phyloP scores from a whole-genome alignment of 2,329 filamentous ascomycete species.

The Fusarium pseudocircinatum region DNA sequence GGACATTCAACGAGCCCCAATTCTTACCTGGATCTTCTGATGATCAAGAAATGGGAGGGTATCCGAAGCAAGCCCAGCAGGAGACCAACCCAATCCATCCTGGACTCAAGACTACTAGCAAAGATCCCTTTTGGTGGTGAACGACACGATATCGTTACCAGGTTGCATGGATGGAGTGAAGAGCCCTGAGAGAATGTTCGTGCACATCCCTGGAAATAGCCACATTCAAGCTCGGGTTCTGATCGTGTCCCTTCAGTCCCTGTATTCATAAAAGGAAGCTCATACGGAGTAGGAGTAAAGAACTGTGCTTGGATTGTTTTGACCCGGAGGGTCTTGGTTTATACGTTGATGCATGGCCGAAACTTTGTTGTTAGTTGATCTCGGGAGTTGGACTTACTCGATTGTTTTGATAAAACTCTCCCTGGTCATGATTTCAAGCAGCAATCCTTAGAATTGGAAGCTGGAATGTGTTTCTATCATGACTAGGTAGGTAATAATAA shows the following conservation, averaged over 20 bases:
- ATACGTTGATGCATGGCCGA: background rate
- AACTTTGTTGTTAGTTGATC: background rate
- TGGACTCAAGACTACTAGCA: slow-evolving; percentile 2
- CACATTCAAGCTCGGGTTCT: background rate
- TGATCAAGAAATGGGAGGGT: background rate
- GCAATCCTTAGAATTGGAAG: background rate
- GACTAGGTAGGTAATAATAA: background rate
- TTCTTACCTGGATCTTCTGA: background rate
- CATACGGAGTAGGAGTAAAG: background rate
- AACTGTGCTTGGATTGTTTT: background rate
- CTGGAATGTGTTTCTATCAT: background rate
- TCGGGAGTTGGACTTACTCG: background rate
- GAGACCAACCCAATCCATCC: background rate
- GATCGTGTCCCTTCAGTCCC: too few species aligned
- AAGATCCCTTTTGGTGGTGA: slow-evolving; percentile 13
- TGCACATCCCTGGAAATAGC: background rate
- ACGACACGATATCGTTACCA: background rate
- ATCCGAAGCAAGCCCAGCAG: background rate
- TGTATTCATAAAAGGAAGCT: background rate
- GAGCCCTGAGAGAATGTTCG: background rate
- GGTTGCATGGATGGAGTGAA: background rate
- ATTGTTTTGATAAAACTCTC: background rate
- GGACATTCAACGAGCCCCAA: slow-evolving; percentile 14
- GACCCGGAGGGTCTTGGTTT: background rate
- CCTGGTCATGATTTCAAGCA: background rate